A percentile compares a stretch with the other conserved stretches of the same genome.
These are phyloP conservation scores for Barnettozyma vustinii DNA, from an alignment of 805 yeast genomes.

Conservation along the genomic window DNA sequence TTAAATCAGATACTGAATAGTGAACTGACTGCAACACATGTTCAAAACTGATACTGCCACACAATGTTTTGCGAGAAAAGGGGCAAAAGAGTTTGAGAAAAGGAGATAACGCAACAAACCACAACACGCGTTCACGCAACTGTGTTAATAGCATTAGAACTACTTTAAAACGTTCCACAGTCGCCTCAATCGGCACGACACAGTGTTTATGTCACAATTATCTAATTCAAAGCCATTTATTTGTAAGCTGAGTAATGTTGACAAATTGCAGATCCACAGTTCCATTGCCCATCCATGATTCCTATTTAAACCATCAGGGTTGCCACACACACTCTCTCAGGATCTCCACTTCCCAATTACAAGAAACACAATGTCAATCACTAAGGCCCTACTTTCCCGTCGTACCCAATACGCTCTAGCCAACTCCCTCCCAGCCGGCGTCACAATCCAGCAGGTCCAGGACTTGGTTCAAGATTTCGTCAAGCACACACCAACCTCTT, in stretches of 20 bases:
- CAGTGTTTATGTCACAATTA: background rate
- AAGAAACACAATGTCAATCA: slow-evolving; percentile 8
- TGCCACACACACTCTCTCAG: too few relatives aligned
- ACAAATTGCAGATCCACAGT: background rate
- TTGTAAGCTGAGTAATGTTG: background rate
- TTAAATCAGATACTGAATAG: too few relatives aligned
- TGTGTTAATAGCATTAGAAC: too few relatives aligned
- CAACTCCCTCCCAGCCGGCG: slow-evolving; percentile 38
- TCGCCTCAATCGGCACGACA: too few relatives aligned
- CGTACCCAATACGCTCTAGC: slow-evolving; percentile 43
- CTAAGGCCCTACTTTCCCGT: slow-evolving; percentile 33
- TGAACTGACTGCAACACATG: too few relatives aligned
- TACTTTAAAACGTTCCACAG: too few relatives aligned
- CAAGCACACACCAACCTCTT: slow-evolving; percentile 45
- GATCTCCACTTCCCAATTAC: background rate
- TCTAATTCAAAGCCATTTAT: background rate
- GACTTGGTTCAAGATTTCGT: slow-evolving; percentile 38
- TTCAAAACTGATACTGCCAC: too few relatives aligned
- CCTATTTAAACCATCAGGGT: too few relatives aligned
- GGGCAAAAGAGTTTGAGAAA: background rate
- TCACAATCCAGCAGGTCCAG: slow-evolving; percentile 36
- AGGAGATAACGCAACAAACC: too few relatives aligned
- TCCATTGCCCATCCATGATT: background rate
- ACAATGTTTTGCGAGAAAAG: too few relatives aligned
- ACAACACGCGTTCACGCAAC: too few relatives aligned